A percentile compares a stretch with the other conserved stretches of the same genome.
Conservation (phyloP, 768 basidiomycete species). For the Boletus reticuloceps region DNA sequence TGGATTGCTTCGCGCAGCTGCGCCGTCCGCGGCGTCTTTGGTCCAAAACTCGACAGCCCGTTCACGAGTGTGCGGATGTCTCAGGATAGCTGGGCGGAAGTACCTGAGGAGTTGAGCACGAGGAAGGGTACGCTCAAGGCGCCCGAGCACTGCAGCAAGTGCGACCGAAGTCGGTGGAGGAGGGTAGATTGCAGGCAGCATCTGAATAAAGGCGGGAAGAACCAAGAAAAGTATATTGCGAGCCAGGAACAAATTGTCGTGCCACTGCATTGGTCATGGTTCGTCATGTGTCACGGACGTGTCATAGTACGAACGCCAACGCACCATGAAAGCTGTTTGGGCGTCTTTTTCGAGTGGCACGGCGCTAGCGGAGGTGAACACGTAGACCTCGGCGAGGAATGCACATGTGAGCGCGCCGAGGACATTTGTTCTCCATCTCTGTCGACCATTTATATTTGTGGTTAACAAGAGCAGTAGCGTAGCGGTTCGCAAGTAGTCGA, state of each 20-base stretch:
- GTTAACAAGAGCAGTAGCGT: constrained; percentile 48
- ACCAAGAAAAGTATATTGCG: constrained; percentile 60
- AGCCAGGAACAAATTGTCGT: constrained; percentile 52
- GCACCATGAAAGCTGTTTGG: constrained; percentile 38
- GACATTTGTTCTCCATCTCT: constrained; percentile 43
- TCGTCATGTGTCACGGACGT: not conserved
- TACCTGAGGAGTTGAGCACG: constrained; percentile 56
- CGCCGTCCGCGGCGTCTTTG: constrained; percentile 50
- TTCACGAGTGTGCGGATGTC: constrained; percentile 45
- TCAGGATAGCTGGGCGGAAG: constrained; percentile 54
- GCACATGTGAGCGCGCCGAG: constrained; percentile 49
- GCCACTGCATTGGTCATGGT: constrained; percentile 49
- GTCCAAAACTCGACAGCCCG: constrained; percentile 58
- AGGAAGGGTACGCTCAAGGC: constrained; percentile 38
- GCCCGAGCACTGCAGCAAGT: constrained; percentile 24
- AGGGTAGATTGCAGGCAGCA: constrained; percentile 35
- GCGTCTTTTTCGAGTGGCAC: constrained; percentile 45
- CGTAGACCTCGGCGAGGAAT: constrained; percentile 54
- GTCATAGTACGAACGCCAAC: constrained; percentile 7
- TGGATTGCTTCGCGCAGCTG: constrained; percentile 46
- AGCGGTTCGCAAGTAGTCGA: constrained; percentile 59
- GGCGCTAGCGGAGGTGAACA: constrained; percentile 43
- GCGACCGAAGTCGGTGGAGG: constrained; percentile 30
- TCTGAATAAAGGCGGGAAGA: constrained; percentile 50
- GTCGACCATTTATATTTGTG: constrained; percentile 36